phyloP scores from a whole-genome alignment of 768 basidiomycete genomes.

The Kwoniella sp. region DNA sequence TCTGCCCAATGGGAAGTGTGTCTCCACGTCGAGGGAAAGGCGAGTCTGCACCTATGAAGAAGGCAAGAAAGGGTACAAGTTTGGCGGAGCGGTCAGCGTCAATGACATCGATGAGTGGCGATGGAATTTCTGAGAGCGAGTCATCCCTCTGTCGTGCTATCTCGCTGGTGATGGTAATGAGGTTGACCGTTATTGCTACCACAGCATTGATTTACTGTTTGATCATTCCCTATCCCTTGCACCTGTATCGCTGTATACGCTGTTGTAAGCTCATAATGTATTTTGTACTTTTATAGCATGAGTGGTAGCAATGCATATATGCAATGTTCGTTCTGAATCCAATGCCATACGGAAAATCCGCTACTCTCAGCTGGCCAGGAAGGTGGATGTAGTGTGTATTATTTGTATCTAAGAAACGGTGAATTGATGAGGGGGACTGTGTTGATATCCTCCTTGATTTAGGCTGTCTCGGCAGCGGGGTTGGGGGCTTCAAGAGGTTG shows the following conservation, averaged over 20 bases:
- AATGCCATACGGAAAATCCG: no score
- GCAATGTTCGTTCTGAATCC: neutral
- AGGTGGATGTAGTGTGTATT: conserved; percentile 6
- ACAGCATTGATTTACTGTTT: no score
- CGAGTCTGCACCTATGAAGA: conserved; percentile 39
- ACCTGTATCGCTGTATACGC: no score
- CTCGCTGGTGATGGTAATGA: no score
- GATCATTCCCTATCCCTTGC: no score
- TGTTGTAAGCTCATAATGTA: no score
- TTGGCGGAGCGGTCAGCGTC: conserved; percentile 32
- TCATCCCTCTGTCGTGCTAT: neutral
- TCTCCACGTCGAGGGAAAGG: conserved; percentile 25
- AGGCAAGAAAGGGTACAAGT: conserved; percentile 35
- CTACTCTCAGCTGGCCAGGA: no score
- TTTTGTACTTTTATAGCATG: neutral
- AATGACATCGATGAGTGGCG: conserved; percentile 47
- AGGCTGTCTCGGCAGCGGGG: conserved; percentile 3
- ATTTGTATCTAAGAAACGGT: neutral
- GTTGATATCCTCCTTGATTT: conserved; percentile 8
- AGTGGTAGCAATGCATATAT: conserved; percentile 9
- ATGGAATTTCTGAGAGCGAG: conserved; percentile 15
- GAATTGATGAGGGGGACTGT: neutral
- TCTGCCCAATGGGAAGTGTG: conserved; percentile 33
- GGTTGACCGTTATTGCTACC: no score
- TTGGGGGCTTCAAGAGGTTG: conserved; percentile 3